Evolutionary conservation across 257 asterid genomes (phyloP), one percentile per base, ranked within the genome.

Genomic region (Capsicum baccatum): DNA sequence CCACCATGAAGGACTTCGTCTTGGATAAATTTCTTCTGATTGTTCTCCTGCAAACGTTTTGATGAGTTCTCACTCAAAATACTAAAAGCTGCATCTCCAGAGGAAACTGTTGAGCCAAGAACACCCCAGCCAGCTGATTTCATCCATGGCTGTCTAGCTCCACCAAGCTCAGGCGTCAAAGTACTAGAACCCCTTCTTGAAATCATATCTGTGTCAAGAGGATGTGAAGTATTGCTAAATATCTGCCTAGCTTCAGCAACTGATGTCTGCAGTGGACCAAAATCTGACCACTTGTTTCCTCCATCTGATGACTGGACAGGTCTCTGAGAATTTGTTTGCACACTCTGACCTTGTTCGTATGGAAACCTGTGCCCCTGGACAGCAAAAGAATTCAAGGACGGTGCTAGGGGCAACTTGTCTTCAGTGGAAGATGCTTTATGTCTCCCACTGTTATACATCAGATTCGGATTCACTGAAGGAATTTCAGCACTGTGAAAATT

Each of bases 101-200:
- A 85, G 54, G 91, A 80, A 66, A 89, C 82, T 80, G 80, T 79
- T 82, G 94, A 87, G 70, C 87, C 92, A 70, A 76, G 84, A 85
- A 89, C 86, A 88, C 89, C 91, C 95, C 92, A 88, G 85, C 89
- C 90, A 88, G 89, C 91, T 85, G 90, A 80, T 85, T 87, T 86
- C 66, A 80, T 70, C 60, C 82, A 80, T 56, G 55, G 89, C 83
- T 60, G 91, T 83, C 86, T 80, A 54, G 89, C 62, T 84, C 88
- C 94, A 84, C 82, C 79, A 69, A 82, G 89, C 76, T 88, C 88
- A 67, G 89, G 86, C 4, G 69, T 60, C 93, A 92, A 89, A 44
- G 86, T 68, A 26, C 89, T 12, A 37, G 92, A 85, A 83, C 37
- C 50, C 84, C 63, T 82, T 66, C 88, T 84, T 35, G 84, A 70